phyloP scores from a whole-genome alignment of 2,329 filamentous ascomycete species.

The Botrytis byssoidea region DNA sequence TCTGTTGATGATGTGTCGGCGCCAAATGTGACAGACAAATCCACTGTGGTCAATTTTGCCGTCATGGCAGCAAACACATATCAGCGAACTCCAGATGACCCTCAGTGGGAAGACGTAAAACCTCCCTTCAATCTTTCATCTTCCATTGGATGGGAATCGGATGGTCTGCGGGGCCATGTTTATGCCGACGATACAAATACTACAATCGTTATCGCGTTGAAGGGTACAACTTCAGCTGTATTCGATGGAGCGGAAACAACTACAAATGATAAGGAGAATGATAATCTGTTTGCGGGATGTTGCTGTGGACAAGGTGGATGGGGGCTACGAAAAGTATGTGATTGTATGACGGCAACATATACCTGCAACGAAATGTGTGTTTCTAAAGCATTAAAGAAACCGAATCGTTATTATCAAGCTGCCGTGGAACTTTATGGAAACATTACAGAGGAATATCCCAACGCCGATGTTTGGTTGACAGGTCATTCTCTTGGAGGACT shows the following conservation, averaged over 20 bases:
- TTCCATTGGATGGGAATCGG: conserved; percentile 86
- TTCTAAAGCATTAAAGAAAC: conserved; percentile 65
- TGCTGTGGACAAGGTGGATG: conserved; percentile 90
- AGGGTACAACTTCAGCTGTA: conserved; percentile 82
- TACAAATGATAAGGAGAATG: conserved; percentile 92
- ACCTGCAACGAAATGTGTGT: conserved; percentile 90
- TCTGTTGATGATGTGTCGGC: conserved; percentile 50
- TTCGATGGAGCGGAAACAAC: conserved; percentile 95
- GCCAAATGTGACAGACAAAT: conserved; percentile 80
- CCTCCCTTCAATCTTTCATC: conserved; percentile 66
- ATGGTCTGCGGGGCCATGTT: conserved; percentile 86
- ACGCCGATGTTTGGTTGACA: conserved; percentile 79
- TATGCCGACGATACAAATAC: conserved; percentile 81
- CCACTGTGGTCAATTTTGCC: conserved; percentile 77
- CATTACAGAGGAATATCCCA: conserved; percentile 80
- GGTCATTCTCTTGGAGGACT: conserved; percentile 93
- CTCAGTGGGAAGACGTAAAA: conserved; percentile 78
- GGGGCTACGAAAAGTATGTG: conserved; percentile 85
- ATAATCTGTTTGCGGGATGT: conserved; percentile 95
- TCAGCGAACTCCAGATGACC: conserved; percentile 64
- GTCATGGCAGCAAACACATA: conserved; percentile 88
- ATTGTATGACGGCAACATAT: conserved; percentile 75
- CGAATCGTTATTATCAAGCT: conserved; percentile 86
- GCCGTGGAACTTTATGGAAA: conserved; percentile 87
- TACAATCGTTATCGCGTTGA: conserved; percentile 85